Base-by-base conservation (phyloP, 805 yeast genomes). In the Yarrowia sp. region DNA sequence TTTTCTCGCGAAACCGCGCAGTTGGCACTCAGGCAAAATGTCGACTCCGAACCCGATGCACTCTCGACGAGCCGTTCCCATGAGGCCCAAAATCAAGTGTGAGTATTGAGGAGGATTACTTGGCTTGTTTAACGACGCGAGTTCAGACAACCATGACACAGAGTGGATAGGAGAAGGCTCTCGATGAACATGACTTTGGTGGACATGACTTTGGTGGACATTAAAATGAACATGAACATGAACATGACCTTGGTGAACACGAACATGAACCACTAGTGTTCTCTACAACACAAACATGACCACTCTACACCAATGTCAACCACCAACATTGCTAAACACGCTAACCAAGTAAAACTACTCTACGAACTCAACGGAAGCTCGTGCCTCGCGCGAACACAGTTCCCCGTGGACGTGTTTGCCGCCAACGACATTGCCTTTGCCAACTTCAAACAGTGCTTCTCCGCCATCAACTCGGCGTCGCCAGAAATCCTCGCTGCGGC, bases 401-500 rank as follows among this genome's bases (percentile, higher is more conserved):
- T 27, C 19, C 47, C 61, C 8, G 61, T 55, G 10, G 47, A 38
- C 19, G 46, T 39, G 29, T 55, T 55, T 38, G 36, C 47, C 4
- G 35, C 61, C n/a, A 55, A 55, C 29, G 61, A 55, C 29, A 29
- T 55, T 29, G 61, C 61, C 5, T 55, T 55, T 27, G 47, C 47
- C 19, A 39, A 55, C 61, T 55, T 55, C 47, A 38, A 29, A 14
- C 61, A 55, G 29, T 76, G 78, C 58, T 63, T 76, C 25, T 63
- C 64, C n/a, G 71, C 75, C 16, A 68, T 76, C 29, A 67, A 70
- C 31, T 66, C 65, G 12, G 66, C 70, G 16, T 70, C 76, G 21
- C 78, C 79, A 4, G 80, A 76, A 55, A 68, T 77, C 13, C 61
- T 71, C 9, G 66, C 70, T 7, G 58, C 73, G 10, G 62, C 67